Conservation (phyloP, 23 red algal species). For the Cyanidiococcus yangmingshanensis region DNA sequence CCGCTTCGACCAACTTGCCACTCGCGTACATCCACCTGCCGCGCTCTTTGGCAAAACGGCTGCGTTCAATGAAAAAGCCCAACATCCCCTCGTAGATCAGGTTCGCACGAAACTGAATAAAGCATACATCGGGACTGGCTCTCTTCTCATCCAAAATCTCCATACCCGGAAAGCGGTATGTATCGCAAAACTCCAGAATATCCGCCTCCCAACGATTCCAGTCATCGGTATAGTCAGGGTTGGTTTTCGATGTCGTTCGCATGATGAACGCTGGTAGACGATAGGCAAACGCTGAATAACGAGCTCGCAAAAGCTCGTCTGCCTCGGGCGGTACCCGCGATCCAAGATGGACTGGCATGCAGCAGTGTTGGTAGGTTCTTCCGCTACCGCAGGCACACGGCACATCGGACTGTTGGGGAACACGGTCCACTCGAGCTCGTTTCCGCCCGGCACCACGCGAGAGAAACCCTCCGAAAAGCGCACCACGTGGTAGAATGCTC, state of each 20-base stretch:
- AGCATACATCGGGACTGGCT: slow-evolving; percentile 50
- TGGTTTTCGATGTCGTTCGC: slow-evolving; percentile 65
- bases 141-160: slow-evolving; percentile 68
- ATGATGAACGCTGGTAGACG: slow-evolving; percentile 79
- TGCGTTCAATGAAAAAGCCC: slow-evolving; percentile 13
- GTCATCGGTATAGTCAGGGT: slow-evolving; percentile 49
- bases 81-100: background rate
- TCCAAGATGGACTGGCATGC: slow-evolving; percentile 60
- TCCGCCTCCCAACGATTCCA: slow-evolving; percentile 60
- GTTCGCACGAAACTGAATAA: slow-evolving; percentile 48
- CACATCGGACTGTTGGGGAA: slow-evolving; percentile 29
- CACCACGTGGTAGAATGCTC: slow-evolving; percentile 4
- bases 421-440: slow-evolving; percentile 9
- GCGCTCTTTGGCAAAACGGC: background rate
- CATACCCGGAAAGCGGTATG: slow-evolving; percentile 65
- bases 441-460: background rate
- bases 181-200: slow-evolving; percentile 88
- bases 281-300: slow-evolving; percentile 72
- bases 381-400: slow-evolving; percentile 56
- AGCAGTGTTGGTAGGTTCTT: slow-evolving; percentile 59
- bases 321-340: slow-evolving; percentile 37
- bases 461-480: slow-evolving; percentile 12
- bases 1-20: background rate
- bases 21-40: slow-evolving; percentile 16
- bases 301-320: slow-evolving; percentile 59